Evolutionary conservation across 768 basidiomycete species (phyloP).

Genomic region (Boletus sensibilis): DNA sequence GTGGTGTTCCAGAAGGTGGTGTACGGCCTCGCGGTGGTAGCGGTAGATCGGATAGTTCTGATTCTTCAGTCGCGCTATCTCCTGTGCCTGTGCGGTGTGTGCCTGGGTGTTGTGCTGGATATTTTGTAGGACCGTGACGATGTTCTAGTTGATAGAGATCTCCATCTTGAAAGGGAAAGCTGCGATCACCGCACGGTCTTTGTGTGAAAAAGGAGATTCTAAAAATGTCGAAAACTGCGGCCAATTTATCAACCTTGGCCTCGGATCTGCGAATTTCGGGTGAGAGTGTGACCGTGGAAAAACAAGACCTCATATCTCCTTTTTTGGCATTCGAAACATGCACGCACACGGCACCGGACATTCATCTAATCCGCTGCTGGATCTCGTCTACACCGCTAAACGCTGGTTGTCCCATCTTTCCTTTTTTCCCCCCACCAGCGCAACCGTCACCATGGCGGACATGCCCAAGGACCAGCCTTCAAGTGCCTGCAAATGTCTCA

Average conservation of each 20-base stretch:
- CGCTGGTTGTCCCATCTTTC: constrained; percentile 22
- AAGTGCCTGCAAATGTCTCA: constrained; percentile 71
- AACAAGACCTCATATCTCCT: constrained; percentile 15
- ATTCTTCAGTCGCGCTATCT: constrained; percentile 15
- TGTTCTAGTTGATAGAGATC: background rate
- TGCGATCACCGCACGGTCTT: too few relatives aligned
- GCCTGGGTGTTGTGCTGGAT: background rate
- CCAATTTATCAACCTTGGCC: constrained; percentile 3
- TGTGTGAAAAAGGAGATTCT: constrained; percentile 7
- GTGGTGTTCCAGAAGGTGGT: constrained; percentile 10
- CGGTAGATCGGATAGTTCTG: background rate
- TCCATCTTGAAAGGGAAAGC: background rate
- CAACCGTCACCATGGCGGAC: constrained; percentile 24
- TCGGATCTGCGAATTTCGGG: background rate
- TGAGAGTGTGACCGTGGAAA: constrained; percentile 25
- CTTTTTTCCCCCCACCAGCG: constrained; percentile 19
- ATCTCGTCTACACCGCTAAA: constrained; percentile 23
- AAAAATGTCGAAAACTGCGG: constrained; percentile 9
- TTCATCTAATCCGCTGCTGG: constrained; percentile 34
- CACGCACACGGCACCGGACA: constrained; percentile 32
- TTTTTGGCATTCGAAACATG: constrained; percentile 26
- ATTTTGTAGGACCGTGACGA: background rate
- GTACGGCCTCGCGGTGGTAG: constrained; percentile 3
- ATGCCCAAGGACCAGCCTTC: constrained; percentile 14
- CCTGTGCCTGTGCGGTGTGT: constrained; percentile 4